These are phyloP conservation scores for Casaregolazyma suthepensis DNA, from an alignment of 1,139 yeast genomes.

Conservation along the genomic window DNA sequence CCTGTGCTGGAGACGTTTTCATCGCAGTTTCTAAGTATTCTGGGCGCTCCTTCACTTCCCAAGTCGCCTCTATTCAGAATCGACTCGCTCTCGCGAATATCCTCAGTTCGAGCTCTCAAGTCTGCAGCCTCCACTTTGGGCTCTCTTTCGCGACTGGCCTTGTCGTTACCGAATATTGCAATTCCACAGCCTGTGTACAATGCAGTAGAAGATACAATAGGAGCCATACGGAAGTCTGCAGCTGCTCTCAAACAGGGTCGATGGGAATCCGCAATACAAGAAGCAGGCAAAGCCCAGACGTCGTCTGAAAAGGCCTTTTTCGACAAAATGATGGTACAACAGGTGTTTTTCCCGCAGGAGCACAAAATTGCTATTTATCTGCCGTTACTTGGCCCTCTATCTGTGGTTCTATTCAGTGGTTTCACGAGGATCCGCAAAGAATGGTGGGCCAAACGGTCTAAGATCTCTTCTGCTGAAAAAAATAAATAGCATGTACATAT, in stretches of 20 bases:
- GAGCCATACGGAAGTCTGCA: conserved; percentile 35
- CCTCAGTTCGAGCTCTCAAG: conserved; percentile 47
- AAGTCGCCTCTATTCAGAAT: conserved; percentile 56
- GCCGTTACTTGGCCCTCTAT: conserved; percentile 81
- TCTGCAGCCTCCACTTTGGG: conserved; percentile 54
- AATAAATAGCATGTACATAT: conserved; percentile 2
- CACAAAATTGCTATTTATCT: conserved; percentile 90
- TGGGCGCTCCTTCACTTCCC: conserved; percentile 60
- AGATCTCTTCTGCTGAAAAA: not conserved
- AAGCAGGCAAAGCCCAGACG: conserved; percentile 51
- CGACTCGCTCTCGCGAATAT: conserved; percentile 58
- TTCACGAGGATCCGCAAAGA: conserved; percentile 41
- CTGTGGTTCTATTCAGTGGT: conserved; percentile 62
- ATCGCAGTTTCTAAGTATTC: conserved; percentile 61
- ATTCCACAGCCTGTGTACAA: conserved; percentile 62
- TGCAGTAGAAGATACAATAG: conserved; percentile 42
- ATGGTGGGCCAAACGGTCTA: conserved; percentile 12
- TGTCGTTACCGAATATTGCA: conserved; percentile 69
- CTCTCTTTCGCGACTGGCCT: conserved; percentile 63
- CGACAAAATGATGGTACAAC: conserved; percentile 92
- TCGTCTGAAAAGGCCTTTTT: conserved; percentile 76
- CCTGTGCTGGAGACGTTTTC: conserved; percentile 66
- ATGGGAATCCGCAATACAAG: conserved; percentile 45
- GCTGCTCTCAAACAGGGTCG: conserved; percentile 26
- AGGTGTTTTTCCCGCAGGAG: conserved; percentile 89